These are phyloP conservation scores for Flagelloscypha sp. DNA, from an alignment of 768 basidiomycete species.

Conservation along the genomic window DNA sequence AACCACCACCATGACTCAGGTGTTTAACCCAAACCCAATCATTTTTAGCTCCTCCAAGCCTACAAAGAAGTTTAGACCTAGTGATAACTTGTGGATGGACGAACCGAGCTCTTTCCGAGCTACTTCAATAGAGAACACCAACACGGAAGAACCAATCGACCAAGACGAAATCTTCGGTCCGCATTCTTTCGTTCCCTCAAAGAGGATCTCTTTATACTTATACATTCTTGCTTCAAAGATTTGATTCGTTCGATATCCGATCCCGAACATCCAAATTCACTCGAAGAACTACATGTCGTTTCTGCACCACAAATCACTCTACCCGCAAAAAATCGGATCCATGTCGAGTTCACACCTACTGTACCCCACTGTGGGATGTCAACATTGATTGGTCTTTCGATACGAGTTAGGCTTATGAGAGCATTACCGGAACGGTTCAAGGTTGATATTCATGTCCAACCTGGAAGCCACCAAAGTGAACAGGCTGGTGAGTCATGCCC, in stretches of 20 bases:
- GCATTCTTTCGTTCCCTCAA: slow-evolving; percentile 5
- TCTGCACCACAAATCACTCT: slow-evolving; percentile 74
- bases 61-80: slow-evolving; percentile 37
- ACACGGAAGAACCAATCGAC: slow-evolving; percentile 70
- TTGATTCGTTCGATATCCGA: slow-evolving; percentile 88
- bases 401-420: slow-evolving; percentile 83
- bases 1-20: slow-evolving; percentile 37
- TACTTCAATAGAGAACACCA: slow-evolving; percentile 33
- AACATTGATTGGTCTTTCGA: slow-evolving; percentile 93
- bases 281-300: slow-evolving; percentile 94
- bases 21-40: slow-evolving; percentile 88
- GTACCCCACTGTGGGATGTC: slow-evolving; percentile 98
- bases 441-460: slow-evolving; percentile 86
- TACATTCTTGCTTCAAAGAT: slow-evolving; percentile 37
- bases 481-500: slow-evolving; percentile 52
- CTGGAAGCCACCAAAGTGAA: slow-evolving; percentile 95
- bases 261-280: slow-evolving; percentile 88
- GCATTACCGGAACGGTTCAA: slow-evolving; percentile 91
- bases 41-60: slow-evolving; percentile 54
- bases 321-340: slow-evolving; percentile 48
- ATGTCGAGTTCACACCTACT: slow-evolving; percentile 93
- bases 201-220: slow-evolving; percentile 4
- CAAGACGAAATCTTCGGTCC: slow-evolving; percentile 88
- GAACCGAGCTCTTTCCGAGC: slow-evolving; percentile 33
- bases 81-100: slow-evolving; percentile 65